Percentiles rank a stretch among this genome's conserved stretches.
Conservation (phyloP, 345 rosid genomes). For the Dipteronia dyeriana region DNA sequence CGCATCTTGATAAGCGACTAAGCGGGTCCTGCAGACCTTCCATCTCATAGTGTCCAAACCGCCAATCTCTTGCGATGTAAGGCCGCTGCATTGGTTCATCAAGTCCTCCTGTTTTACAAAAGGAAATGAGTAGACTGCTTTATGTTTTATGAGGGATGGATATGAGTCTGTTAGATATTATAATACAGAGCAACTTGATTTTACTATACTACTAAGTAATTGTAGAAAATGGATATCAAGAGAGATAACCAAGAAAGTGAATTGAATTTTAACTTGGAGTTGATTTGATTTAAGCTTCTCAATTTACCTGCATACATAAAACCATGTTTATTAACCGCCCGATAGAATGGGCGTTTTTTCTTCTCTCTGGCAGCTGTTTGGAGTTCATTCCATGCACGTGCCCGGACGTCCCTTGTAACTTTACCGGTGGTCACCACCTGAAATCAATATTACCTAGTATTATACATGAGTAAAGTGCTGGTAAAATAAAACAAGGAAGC, state of each 20-base stretch:
- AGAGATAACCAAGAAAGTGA: background rate
- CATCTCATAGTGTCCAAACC: constrained; percentile 93
- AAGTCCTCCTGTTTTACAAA: constrained; percentile 67
- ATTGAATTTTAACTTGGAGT: background rate
- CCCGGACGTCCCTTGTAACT: constrained; percentile 64
- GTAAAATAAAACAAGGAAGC: constrained; percentile 8
- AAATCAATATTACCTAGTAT: constrained; percentile 11
- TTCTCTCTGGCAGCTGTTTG: constrained; percentile 62
- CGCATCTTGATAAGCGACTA: constrained; percentile 54
- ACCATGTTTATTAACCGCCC: constrained; percentile 66
- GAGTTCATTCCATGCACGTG: constrained; percentile 73
- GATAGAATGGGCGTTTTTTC: constrained; percentile 71
- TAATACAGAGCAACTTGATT: too few relatives aligned
- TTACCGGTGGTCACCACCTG: constrained; percentile 74
- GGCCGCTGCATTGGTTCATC: constrained; percentile 68
- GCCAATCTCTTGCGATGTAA: constrained; percentile 73
- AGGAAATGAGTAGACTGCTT: background rate
- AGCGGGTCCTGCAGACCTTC: constrained; percentile 95
- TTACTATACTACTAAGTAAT: background rate
- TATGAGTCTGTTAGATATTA: too few relatives aligned
- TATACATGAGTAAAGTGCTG: background rate
- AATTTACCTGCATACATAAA: constrained; percentile 93
- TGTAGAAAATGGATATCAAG: background rate
- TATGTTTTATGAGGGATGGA: too few relatives aligned
- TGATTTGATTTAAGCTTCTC: constrained; percentile 7